Percentiles rank a stretch among this genome's conserved stretches.
Conservation (phyloP, 108 stramenopile genomes). For the Mayamaea pseudoterrestris region DNA sequence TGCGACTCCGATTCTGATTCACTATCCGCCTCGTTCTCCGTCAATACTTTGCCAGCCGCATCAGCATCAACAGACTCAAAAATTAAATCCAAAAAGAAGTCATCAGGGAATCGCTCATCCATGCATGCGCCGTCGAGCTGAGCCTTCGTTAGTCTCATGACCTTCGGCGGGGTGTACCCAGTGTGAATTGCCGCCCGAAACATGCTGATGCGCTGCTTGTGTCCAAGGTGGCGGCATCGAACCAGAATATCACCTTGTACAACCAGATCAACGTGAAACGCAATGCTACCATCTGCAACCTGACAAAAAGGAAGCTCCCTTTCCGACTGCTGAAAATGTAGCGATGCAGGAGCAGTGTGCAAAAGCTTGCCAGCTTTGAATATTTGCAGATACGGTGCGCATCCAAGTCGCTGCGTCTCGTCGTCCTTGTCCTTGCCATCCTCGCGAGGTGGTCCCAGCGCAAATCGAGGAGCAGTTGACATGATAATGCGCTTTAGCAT, state of each 20-base stretch:
- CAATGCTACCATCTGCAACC: conserved; percentile 36
- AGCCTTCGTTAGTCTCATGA: conserved; percentile 80
- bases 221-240: conserved; percentile 84
- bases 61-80: conserved; percentile 84
- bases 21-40: conserved; percentile 10
- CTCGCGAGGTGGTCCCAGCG: conserved; percentile 25
- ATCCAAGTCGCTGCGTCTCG: conserved; percentile 41
- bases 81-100: conserved; percentile 90
- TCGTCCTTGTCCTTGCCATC: conserved; percentile 15
- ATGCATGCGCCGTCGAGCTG: conserved; percentile 91
- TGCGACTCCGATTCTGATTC: too few relatives aligned
- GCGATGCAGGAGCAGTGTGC: conserved; percentile 64
- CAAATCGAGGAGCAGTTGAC: conserved; percentile 82
- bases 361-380: conserved; percentile 87
- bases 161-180: conserved; percentile 82
- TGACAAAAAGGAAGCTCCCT: conserved; percentile 62
- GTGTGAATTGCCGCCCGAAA: conserved; percentile 97
- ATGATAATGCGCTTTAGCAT: conserved; percentile 85
- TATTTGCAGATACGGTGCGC: conserved; percentile 92
- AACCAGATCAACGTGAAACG: conserved; percentile 60
- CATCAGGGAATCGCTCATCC: conserved; percentile 79
- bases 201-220: conserved; percentile 63
- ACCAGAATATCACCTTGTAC: conserved; percentile 87
- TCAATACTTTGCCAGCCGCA: conserved; percentile 44
- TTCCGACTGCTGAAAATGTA: conserved; percentile 39